phyloP scores from a whole-genome alignment of 2,329 filamentous ascomycete species.

The Colletotrichum ledebouriae region DNA sequence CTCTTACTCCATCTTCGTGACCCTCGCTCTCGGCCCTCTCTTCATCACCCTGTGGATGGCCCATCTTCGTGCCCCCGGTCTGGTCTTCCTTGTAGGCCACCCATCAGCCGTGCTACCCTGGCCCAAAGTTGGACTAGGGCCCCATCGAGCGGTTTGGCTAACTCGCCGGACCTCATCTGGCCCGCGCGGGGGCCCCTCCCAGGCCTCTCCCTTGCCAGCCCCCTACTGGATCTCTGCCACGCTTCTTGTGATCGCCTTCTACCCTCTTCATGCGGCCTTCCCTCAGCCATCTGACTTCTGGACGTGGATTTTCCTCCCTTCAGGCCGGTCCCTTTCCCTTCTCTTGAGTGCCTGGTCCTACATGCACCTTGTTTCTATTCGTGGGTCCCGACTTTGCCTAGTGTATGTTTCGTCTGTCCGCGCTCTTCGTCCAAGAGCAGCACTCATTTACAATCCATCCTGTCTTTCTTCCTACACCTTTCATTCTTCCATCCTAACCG shows the following conservation, averaged over 20 bases:
- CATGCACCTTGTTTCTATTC: conserved; percentile 52
- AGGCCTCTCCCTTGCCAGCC: conserved; percentile 39
- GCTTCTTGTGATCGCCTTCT: conserved; percentile 42
- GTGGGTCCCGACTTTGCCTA: conserved; percentile 48
- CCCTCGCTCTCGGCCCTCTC: conserved; percentile 1
- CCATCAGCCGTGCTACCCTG: conserved; percentile 34
- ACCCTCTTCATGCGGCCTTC: conserved; percentile 40
- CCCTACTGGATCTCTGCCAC: conserved; percentile 41
- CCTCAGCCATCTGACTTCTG: conserved; percentile 30
- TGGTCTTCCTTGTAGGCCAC: conserved; percentile 26
- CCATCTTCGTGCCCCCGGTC: conserved; percentile 40
- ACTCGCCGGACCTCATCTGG: conserved; percentile 49
- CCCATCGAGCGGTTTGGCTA: conserved; percentile 47
- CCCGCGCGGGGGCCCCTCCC: conserved; percentile 49
- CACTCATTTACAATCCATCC: conserved; percentile 34
- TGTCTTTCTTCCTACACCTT: conserved; percentile 45
- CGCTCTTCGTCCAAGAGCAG: conserved; percentile 47
- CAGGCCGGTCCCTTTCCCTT: conserved; percentile 44
- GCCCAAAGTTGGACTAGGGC: conserved; percentile 40
- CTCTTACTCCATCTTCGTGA: conserved; percentile 3
- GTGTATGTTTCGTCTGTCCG: conserved; percentile 61
- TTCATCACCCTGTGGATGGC: conserved; percentile 8
- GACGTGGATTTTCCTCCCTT: conserved; percentile 30
- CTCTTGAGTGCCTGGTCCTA: conserved; percentile 50
- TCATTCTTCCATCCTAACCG: conserved; percentile 45